These are phyloP conservation scores for Agrostemma githago DNA, from an alignment of 148 eudicot species.

Conservation along the genomic window DNA sequence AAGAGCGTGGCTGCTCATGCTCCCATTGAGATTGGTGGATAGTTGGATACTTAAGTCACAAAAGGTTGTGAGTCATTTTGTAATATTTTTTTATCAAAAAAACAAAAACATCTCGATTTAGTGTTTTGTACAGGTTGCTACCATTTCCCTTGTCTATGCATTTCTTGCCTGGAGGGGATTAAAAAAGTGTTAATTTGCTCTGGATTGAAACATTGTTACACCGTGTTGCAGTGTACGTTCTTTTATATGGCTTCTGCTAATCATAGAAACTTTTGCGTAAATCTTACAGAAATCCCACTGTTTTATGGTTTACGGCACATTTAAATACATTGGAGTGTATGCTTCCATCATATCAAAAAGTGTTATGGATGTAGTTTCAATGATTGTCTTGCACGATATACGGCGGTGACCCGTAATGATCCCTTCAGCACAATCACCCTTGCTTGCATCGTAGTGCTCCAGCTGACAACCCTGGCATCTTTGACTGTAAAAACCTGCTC, in stretches of 20 bases:
- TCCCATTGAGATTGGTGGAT: slow-evolving; percentile 40
- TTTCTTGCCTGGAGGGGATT: neutral
- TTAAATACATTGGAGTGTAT: neutral
- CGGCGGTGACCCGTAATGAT: neutral
- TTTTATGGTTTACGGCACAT: neutral
- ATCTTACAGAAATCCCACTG: neutral
- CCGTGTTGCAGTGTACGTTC: neutral
- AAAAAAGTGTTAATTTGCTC: neutral
- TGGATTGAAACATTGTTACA: neutral
- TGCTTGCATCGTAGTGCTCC: slow-evolving; percentile 62
- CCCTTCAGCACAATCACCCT: slow-evolving; percentile 39
- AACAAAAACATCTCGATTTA: neutral
- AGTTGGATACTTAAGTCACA: neutral
- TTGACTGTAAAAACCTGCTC: slow-evolving; percentile 49
- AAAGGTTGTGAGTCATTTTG: neutral
- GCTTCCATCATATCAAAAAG: neutral
- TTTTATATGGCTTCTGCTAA: neutral
- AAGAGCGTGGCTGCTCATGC: slow-evolving; percentile 62
- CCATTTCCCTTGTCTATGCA: too few species aligned
- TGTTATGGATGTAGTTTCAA: neutral
- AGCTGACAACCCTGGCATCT: slow-evolving; percentile 49
- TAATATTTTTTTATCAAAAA: neutral
- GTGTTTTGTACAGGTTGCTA: neutral
- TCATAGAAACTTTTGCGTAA: neutral
- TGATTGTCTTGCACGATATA: neutral